Conservation (phyloP, 176 grass and related monocot species). For the Raddia guianensis region DNA sequence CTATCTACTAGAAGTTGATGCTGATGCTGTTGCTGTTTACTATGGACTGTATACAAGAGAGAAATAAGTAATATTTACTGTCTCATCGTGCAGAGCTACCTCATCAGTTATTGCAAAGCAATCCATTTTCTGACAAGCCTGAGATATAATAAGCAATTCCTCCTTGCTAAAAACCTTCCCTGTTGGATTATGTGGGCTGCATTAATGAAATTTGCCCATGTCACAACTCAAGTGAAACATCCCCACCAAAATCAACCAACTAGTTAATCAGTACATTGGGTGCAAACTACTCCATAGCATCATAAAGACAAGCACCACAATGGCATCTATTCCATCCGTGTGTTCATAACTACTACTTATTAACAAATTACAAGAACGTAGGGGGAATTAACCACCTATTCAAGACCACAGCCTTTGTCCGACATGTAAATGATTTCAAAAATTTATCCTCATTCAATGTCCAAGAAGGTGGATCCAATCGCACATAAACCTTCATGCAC, state of each 20-base stretch:
- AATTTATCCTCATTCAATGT: slow-evolving; percentile 64
- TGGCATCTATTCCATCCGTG: not conserved
- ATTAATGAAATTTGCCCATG: slow-evolving; percentile 33
- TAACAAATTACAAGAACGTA: not conserved
- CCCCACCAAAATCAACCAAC: not conserved
- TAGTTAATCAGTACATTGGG: not conserved
- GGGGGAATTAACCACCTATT: slow-evolving; percentile 61
- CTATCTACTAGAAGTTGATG: not conserved
- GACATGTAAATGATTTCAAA: slow-evolving; percentile 66
- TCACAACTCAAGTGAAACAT: slow-evolving; percentile 19
- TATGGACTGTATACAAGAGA: slow-evolving; percentile 10
- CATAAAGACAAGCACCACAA: not conserved
- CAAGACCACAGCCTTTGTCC: slow-evolving; percentile 87
- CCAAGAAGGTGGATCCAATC: slow-evolving; percentile 81
- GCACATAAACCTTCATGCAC: slow-evolving; percentile 75
- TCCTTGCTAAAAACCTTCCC: slow-evolving; percentile 82
- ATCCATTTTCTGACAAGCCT: slow-evolving; percentile 68
- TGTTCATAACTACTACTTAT: not conserved
- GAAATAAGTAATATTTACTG: not conserved
- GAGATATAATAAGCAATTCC: slow-evolving; percentile 64
- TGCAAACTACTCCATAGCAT: not conserved
- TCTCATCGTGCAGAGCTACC: slow-evolving; percentile 38
- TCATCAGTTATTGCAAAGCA: slow-evolving; percentile 86
- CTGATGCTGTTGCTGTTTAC: slow-evolving; percentile 9
- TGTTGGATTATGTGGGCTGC: slow-evolving; percentile 93